Base-by-base conservation (phyloP, 2,329 filamentous ascomycete species). In the Penicillium brasilianum region DNA sequence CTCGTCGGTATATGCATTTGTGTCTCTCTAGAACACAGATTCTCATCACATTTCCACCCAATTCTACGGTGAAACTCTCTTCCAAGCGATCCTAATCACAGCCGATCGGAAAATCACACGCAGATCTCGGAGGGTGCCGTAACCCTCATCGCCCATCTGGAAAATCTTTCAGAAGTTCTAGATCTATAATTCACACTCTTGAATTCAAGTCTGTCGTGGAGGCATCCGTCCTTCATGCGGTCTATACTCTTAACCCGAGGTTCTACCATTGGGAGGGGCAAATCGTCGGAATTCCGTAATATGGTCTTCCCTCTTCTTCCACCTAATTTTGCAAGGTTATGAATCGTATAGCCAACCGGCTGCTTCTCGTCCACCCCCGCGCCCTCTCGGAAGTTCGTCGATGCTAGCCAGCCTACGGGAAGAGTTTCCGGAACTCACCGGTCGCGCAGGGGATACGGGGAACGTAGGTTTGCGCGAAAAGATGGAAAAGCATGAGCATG, bases 341-440 rank as follows among this genome's bases (percentile, higher is more conserved):
- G 16, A 30, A 14, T 48, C 25, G 44, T 48, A 48, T 48, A 30
- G 25, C 43, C 22, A 30, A 30, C 44, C 44, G 44, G 20, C 25
- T 48, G 22, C 25, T 48, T 30, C 44, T 30, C 44, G 44, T 30
- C 8, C 25, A 28, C 25, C 3, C 44, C 43, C 8, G 8, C 22
- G 16, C 44, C 25, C 25, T 48, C 16, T 3, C 44, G 22, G 28
- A 8, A 25, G n/a, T 48, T 30, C 25, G 44, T 30, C 30, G 7
- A 53, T 18, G 34, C 50, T 53, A 13, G 49, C 10, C 34, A 39
- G 10, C 32, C 30, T 52, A 34, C 32, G 28, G 50, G 10, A 39
- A 16, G 50, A 53, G 50, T 54, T 28, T 20, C 50, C 57, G 56
- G 52, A 50, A 53, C 56, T 56, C 52, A 52, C 60, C 60, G 60